Base-by-base conservation (phyloP, 345 rosid species). In the Abelmoschus esculentus region DNA sequence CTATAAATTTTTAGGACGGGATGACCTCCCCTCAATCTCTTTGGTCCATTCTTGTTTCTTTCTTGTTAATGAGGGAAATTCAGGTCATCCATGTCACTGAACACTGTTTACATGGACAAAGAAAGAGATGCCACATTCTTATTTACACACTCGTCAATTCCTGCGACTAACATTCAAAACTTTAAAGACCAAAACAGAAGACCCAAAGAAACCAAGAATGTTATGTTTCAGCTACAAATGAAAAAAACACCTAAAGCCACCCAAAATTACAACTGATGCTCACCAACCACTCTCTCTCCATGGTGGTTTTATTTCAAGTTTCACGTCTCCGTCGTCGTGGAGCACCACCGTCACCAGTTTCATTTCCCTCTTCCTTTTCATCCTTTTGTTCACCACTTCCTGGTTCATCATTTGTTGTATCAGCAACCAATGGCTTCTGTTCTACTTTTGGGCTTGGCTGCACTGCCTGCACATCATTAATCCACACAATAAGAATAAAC, bases 311-410 rank as follows among this genome's bases (percentile, higher is more conserved):
- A 8, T 3, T 79, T 78, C 72, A 89, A 75, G 47, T 81, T 0
- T 86, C 96, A 55, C 92, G 96, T 63, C 92, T 84, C 80, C 87
- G 80, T 22, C 84, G 80, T 17, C 86, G 86, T 3, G 87, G 82
- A 17, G 86, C 84, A 36, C 80, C 80, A 1, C 73, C 71, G 0
- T 59, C 80, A 1, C 71, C 70, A 0, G 66, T 70, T 14, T 72
- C 78, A 44, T 83, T 88, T 76, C 80, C 81, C 75, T 66, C 75
- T 72, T 83, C 87, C n/a, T 80, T 72, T 36, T 71, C 68, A 19
- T 54, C 77, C 47, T 80, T 74, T 46, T 87, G 86, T n/a, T 69
- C 83, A 13, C 79, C 65, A 67, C 66, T 76, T 74, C 74, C 74
- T 74, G 74, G 90, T 19, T 76, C 79, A 47, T 77, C 78, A 60